These are phyloP conservation scores for Mycena sanguinolenta DNA, from an alignment of 768 basidiomycete species.

Conservation along the genomic window DNA sequence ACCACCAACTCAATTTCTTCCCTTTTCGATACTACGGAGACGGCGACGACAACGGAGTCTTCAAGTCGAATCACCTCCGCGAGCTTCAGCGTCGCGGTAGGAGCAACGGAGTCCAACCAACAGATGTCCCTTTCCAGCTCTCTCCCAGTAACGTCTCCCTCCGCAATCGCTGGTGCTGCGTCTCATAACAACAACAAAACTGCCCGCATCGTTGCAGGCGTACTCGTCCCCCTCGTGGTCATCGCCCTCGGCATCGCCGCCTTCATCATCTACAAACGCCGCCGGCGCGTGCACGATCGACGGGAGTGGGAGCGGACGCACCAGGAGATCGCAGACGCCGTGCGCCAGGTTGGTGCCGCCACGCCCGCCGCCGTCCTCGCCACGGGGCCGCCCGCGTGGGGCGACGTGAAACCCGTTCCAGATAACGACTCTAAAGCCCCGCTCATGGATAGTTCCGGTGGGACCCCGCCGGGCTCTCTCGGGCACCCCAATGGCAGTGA, in stretches of 20 bases:
- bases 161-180: background rate
- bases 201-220: background rate
- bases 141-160: background rate
- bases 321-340: slow-evolving; percentile 18
- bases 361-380: background rate
- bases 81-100: too few species aligned
- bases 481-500: background rate
- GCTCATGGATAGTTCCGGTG: background rate
- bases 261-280: slow-evolving; percentile 20
- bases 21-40: too few species aligned
- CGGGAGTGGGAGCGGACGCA: slow-evolving; percentile 32
- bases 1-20: background rate
- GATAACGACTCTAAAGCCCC: too few species aligned
- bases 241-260: slow-evolving; percentile 11
- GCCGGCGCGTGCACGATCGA: slow-evolving; percentile 18
- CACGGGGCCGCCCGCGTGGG: too few species aligned
- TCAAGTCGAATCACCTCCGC: too few species aligned
- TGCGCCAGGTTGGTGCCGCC: background rate
- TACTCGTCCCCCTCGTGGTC: slow-evolving; percentile 27
- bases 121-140: background rate
- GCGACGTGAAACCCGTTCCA: too few species aligned
- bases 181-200: background rate
- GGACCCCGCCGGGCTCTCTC: background rate
- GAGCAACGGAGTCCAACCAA: too few species aligned
- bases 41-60: too few species aligned